Evolutionary conservation across 305 asterid genomes (phyloP).

Genomic region (Coffea humblotiana): DNA sequence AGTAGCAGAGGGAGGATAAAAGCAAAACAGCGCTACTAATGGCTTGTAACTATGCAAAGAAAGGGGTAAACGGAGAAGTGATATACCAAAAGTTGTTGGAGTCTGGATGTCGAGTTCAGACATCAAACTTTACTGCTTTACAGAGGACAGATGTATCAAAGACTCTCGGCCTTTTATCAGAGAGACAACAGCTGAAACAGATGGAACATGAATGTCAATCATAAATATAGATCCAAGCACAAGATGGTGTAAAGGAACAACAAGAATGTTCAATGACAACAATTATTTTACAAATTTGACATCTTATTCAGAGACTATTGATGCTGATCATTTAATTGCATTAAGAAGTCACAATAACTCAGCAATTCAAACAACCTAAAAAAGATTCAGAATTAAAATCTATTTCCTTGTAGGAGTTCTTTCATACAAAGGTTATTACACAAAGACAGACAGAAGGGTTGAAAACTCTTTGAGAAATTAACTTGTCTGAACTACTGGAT

Average conservation of each 20-base stretch:
- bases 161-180: neutral
- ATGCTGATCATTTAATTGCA: neutral
- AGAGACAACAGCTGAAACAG: neutral
- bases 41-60: neutral
- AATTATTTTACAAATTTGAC: neutral
- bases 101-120: constrained; percentile 11
- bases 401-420: neutral
- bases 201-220: neutral
- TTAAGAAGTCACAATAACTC: neutral
- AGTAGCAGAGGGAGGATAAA: neutral
- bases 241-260: neutral
- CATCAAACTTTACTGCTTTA: constrained; percentile 9
- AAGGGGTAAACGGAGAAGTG: neutral
- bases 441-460: neutral
- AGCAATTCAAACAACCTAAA: neutral
- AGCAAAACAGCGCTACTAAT: neutral
- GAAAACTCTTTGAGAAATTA: neutral
- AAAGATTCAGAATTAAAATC: too few species aligned
- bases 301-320: neutral
- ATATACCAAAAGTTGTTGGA: constrained; percentile 13
- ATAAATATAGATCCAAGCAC: neutral
- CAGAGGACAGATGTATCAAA: neutral
- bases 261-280: neutral
- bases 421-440: too few species aligned
- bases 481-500: neutral